Evolutionary conservation across 2,329 filamentous ascomycete genomes (phyloP).

Genomic region (Pseudogymnoascus sp.): DNA sequence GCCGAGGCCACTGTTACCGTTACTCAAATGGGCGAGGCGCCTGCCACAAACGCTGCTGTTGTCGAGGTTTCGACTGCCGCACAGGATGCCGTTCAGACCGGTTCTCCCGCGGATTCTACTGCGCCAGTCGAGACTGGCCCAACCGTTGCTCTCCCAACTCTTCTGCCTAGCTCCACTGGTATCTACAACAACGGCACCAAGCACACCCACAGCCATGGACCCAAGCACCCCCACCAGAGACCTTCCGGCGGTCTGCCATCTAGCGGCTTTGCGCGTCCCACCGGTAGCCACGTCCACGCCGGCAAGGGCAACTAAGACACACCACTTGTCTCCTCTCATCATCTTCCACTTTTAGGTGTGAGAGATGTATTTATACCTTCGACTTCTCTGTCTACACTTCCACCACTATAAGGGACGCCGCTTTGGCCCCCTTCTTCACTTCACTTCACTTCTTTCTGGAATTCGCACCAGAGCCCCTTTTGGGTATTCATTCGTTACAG

Average conservation of each 20-base stretch:
- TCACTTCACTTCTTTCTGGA: not conserved
- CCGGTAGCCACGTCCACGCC: not conserved
- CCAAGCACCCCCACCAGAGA: not conserved
- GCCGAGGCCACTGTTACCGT: not conserved
- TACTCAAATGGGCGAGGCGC: not conserved
- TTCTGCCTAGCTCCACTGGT: not conserved
- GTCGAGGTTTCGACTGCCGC: not conserved
- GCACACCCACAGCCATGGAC: not conserved
- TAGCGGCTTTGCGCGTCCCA: not conserved
- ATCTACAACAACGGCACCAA: not conserved
- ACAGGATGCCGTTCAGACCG: not conserved
- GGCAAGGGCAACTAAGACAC: not conserved
- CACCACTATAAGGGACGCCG: not conserved
- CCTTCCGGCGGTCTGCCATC: not conserved
- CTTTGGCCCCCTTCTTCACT: not conserved
- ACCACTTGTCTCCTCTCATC: not conserved
- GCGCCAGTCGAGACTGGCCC: not conserved
- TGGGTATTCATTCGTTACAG: slow-evolving; percentile 6
- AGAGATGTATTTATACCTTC: slow-evolving; percentile 7
- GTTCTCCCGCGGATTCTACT: not conserved
- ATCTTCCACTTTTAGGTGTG: slow-evolving; percentile 3
- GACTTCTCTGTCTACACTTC: slow-evolving; percentile 6
- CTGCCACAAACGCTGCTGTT: not conserved
- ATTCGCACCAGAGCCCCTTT: not conserved
- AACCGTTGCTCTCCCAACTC: not conserved